Conservation (phyloP, 2,329 filamentous ascomycete genomes). For the Colletotrichum sp. region DNA sequence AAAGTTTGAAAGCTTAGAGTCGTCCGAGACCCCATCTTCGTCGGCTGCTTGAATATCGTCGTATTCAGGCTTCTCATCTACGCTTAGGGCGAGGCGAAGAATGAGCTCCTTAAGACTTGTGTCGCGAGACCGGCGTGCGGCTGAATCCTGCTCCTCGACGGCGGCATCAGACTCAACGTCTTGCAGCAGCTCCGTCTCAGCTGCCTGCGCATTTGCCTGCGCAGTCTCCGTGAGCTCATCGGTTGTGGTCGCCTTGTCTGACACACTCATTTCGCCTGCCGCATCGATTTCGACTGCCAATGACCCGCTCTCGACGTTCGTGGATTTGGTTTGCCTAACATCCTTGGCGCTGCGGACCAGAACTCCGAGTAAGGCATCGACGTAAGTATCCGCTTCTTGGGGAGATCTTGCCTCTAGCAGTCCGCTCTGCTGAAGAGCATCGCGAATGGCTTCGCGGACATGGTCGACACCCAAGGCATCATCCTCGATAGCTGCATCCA, state of each 20-base stretch:
- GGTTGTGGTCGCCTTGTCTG: not conserved
- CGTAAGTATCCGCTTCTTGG: constrained; percentile 50
- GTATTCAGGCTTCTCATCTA: constrained; percentile 38
- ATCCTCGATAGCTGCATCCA: constrained; percentile 62
- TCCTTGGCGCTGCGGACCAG: constrained; percentile 38
- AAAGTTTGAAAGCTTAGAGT: constrained; percentile 51
- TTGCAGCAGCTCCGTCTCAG: not conserved
- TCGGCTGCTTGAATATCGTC: constrained; percentile 24
- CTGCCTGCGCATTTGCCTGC: not conserved
- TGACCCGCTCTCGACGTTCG: not conserved
- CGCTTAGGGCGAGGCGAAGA: constrained; percentile 51
- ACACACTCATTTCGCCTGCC: not conserved
- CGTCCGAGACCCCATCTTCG: constrained; percentile 29
- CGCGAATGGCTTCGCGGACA: constrained; percentile 59
- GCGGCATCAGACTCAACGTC: not conserved
- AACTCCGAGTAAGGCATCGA: constrained; percentile 56
- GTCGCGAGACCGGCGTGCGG: constrained; percentile 4
- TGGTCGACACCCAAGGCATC: constrained; percentile 57
- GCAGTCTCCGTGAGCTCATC: not conserved
- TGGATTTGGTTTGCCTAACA: not conserved
- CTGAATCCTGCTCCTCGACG: not conserved
- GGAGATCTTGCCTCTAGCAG: constrained; percentile 50
- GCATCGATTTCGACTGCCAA: not conserved
- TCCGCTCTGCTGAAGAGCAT: constrained; percentile 60
- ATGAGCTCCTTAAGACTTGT: constrained; percentile 53